Conservation (phyloP, 371 early-diverging fungal species). For the Thermomucor indicae-seudaticae region DNA sequence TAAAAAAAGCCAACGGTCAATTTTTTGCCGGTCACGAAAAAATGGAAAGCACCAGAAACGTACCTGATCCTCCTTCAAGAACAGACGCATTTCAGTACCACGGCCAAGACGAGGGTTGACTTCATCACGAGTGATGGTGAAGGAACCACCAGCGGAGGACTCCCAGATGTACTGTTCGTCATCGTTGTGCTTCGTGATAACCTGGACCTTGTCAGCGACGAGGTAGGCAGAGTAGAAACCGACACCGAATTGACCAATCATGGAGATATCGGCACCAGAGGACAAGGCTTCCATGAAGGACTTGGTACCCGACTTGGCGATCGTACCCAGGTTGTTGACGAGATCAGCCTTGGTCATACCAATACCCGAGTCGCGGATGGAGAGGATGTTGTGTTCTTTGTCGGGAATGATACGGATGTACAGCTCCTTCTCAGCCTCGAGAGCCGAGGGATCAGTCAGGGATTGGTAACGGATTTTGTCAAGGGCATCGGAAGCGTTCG, state of each 20-base stretch:
- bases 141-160: constrained; percentile 58
- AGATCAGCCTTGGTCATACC: constrained; percentile 90
- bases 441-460: constrained; percentile 51
- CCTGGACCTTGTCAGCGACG: constrained; percentile 82
- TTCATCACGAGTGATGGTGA: constrained; percentile 73
- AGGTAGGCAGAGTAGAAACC: constrained; percentile 87
- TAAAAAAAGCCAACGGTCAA: constrained; percentile 41
- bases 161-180: constrained; percentile 80
- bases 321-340: constrained; percentile 80
- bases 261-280: constrained; percentile 49
- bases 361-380: constrained; percentile 82
- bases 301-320: constrained; percentile 76
- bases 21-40: background rate
- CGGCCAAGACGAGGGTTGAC: constrained; percentile 55
- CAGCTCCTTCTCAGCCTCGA: constrained; percentile 53
- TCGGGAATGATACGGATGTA: constrained; percentile 63
- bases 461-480: constrained; percentile 77
- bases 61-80: constrained; percentile 73
- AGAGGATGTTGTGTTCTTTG: constrained; percentile 55
- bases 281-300: constrained; percentile 49
- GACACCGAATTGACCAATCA: constrained; percentile 95
- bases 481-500: constrained; percentile 84
- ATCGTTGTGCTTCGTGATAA: constrained; percentile 77
- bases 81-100: constrained; percentile 79
- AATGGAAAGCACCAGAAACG: background rate